Evolutionary conservation across 1,139 yeast species (phyloP).

Genomic region (Suhomyces panamericanus): DNA sequence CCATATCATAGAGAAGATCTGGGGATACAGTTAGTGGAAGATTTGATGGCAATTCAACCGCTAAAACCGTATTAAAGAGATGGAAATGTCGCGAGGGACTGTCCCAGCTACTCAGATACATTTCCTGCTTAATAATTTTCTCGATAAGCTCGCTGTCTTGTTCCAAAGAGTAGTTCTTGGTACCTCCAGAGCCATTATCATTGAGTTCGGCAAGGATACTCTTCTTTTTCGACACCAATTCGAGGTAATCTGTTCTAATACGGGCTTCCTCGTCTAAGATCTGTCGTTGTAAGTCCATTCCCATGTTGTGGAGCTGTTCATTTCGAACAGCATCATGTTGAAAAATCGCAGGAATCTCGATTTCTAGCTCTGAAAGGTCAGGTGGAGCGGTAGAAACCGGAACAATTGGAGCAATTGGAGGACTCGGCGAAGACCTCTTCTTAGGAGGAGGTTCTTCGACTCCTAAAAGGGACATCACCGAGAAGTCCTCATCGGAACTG

Average conservation of each 20-base stretch:
- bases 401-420: neutral
- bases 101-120: slow-evolving; percentile 5
- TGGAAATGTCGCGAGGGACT: slow-evolving; percentile 11
- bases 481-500: slow-evolving; percentile 11
- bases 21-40: slow-evolving; percentile 5
- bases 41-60: neutral
- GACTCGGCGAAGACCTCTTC: neutral
- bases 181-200: slow-evolving; percentile 28
- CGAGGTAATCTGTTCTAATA: slow-evolving; percentile 14
- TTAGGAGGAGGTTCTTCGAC: neutral
- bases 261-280: slow-evolving; percentile 19
- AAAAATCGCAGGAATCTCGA: slow-evolving; percentile 29
- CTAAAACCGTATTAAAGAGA: slow-evolving; percentile 7
- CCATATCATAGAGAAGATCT: slow-evolving; percentile 5
- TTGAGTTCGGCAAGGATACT: slow-evolving; percentile 26
- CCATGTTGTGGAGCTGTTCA: slow-evolving; percentile 20
- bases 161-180: slow-evolving; percentile 14
- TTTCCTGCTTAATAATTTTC: slow-evolving; percentile 11
- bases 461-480: slow-evolving; percentile 8
- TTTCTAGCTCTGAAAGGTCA: slow-evolving; percentile 20
- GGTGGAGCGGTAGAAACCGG: neutral
- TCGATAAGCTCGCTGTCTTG: slow-evolving; percentile 13
- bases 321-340: slow-evolving; percentile 28
- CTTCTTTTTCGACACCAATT: slow-evolving; percentile 14
- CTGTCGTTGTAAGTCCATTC: slow-evolving; percentile 19